Evolutionary conservation across 441 rosid genomes (phyloP), one percentile per base, ranked within the genome.

Genomic region (Erysimum cheiri): DNA sequence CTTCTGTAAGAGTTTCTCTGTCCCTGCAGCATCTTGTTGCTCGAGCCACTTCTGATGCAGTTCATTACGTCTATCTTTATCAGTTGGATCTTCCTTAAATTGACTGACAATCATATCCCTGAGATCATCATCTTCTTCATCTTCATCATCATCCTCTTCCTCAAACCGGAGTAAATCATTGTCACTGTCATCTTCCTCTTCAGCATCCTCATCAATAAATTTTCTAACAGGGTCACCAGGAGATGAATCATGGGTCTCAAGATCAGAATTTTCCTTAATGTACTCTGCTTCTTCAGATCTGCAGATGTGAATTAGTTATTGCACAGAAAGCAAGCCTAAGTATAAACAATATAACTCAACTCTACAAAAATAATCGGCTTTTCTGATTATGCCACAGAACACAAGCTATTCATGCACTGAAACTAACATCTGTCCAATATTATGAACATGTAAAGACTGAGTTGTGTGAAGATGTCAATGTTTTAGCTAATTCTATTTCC

Each of bases 41-140:
- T 92, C 94, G 50, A 90, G 91, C 92, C 96, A 90, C 77, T 85
- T 81, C 82, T 92, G 99, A 85, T 95, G 99, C 76, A 90, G 92
- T 73, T 89, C 84, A 77, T 85, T 85, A 29, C 98, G 93, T 77
- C 70, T 85, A 66, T 95, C 98, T 77, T 71, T 78, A 71, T 95
- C 98, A 61, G 72, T 55, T 50, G 80, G 84, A 67, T 85, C 83
- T 84, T 90, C 99, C 66, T 85, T 85, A 62, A 68, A 92, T 55
- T 55, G 88, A 69, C 90, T 80, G 66, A 81, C 96, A 70, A 90
- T 89, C 81, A 89, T 84, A 81, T 90, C 92, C 79, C 79, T 79
- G 68, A 90, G 85, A 63, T 90, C 95, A 48, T 80, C 89, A 60
- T 69, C 75, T 37, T 85, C 92, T 72, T 89, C 98, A 50, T 89